Conservation (phyloP, 2,329 filamentous ascomycete genomes). For the Boeremia exigua region DNA sequence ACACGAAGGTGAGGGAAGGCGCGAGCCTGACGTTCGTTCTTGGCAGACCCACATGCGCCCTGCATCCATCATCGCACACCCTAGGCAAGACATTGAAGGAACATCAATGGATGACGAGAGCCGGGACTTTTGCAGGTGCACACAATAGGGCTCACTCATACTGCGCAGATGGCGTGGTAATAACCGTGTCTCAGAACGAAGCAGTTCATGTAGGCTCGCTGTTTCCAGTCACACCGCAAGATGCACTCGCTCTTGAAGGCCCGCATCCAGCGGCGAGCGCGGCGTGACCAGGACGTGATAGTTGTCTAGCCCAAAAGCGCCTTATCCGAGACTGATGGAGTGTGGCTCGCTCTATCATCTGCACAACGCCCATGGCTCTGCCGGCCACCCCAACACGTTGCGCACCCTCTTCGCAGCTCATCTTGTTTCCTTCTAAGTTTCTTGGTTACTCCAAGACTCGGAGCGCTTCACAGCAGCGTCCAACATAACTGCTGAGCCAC, state of each 20-base stretch:
- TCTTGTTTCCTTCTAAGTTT: neutral
- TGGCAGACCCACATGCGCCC: neutral
- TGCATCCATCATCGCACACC: neutral
- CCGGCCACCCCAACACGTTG: conserved; percentile 5
- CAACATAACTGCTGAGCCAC: neutral
- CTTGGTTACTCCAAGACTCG: neutral
- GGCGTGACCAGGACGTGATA: conserved; percentile 13
- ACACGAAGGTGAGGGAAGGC: conserved; percentile 13
- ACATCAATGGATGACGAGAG: neutral
- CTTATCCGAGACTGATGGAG: conserved; percentile 18
- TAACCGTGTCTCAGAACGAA: neutral
- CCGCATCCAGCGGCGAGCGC: conserved; percentile 17
- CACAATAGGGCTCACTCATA: neutral
- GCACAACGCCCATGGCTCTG: conserved; percentile 12
- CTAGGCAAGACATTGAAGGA: neutral
- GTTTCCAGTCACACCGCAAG: conserved; percentile 13
- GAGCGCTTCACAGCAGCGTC: neutral
- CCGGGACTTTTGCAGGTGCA: neutral
- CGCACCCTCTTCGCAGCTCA: neutral
- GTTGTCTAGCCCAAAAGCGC: conserved; percentile 14
- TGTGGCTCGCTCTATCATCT: conserved; percentile 16
- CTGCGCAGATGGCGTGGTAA: neutral
- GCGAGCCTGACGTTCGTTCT: conserved; percentile 16
- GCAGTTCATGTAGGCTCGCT: neutral
- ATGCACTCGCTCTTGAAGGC: conserved; percentile 1